Base-by-base conservation (phyloP, 2,329 filamentous ascomycete species). In the Ascochyta clinopodiicola region DNA sequence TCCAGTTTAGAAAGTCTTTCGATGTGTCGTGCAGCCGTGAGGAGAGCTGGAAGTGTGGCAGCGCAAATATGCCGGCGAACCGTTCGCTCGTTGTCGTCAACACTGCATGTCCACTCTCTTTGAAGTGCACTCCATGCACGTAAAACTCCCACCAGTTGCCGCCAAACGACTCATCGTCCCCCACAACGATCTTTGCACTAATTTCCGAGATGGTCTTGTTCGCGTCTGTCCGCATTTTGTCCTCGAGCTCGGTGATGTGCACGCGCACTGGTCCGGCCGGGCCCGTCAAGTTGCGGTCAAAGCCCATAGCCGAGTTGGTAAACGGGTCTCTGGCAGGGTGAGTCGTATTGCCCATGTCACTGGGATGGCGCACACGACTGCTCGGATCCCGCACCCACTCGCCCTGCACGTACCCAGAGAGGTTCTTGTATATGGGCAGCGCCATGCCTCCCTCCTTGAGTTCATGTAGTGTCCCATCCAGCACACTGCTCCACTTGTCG, bases 51-150 rank as follows among this genome's bases (percentile, higher is more conserved):
- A 99, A 83, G 74, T 98, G 92, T 24, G 95, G 93, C 42, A 98
- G 79, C 2, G 88, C 90, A 73, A 96, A 96, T 51, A 98, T 88
- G 38, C 95, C 93, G n/a, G 89, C 86, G 69, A 95, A 84, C 37
- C 76, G 97, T 70, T 96, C 90, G 74, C 92, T 97, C 43, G 92
- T 94, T 0, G 94, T 97, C 1, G 89, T 91, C 71, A 98, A 79
- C 32, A 98, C 79, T 44, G 95, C 85, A 13, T 87, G 85, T 1
- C 95, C 95, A 59, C 89, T 85, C n/a, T 84, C 83, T 34, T 89
- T 87, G 81, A 92, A 96, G 78, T 98, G 94, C 4, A 96, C 84
- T 3, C 95, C 95, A 75, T 92, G 88, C 44, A 96, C 78, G 46
- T 85, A 83, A 77, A 96, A 86, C 63, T 93, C 88, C 87, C 90